These are phyloP conservation scores for Cladorrhinum samala DNA, from an alignment of 495 filamentous ascomycete genomes.

Conservation along the genomic window DNA sequence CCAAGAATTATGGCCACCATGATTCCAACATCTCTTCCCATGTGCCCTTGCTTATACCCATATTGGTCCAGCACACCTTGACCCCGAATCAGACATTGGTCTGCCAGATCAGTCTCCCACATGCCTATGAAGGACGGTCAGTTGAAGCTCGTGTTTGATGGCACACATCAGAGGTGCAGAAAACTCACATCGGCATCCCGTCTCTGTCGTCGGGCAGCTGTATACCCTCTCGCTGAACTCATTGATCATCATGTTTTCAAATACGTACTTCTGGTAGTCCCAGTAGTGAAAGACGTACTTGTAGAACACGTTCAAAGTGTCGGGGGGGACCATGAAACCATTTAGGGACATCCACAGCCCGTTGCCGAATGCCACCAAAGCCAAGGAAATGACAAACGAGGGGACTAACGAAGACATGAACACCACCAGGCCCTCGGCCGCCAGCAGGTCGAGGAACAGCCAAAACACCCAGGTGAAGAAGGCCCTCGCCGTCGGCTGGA, in stretches of 20 bases:
- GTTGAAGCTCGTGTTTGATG: too few species aligned
- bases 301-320: constrained; percentile 72
- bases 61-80: constrained; percentile 60
- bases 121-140: too few species aligned
- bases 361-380: constrained; percentile 73
- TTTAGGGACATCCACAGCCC: constrained; percentile 81
- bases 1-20: constrained; percentile 65
- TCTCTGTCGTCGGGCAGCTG: constrained; percentile 38
- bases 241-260: constrained; percentile 89
- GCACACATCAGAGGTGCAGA: too few species aligned
- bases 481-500: constrained; percentile 55
- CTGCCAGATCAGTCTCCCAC: constrained; percentile 56
- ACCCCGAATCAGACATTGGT: constrained; percentile 61
- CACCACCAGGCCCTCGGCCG: constrained; percentile 74
- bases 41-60: constrained; percentile 56
- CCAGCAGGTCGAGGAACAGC: constrained; percentile 78
- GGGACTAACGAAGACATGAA: constrained; percentile 66
- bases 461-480: constrained; percentile 82
- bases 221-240: constrained; percentile 63
- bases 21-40: constrained; percentile 69
- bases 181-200: constrained; percentile 48
- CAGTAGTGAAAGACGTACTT: constrained; percentile 80
- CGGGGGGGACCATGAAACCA: constrained; percentile 70
- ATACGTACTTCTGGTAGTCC: constrained; percentile 78
- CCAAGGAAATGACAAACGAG: constrained; percentile 70